phyloP scores from a whole-genome alignment of 768 basidiomycete genomes.

The Rhodotorula sphaerocarpa region DNA sequence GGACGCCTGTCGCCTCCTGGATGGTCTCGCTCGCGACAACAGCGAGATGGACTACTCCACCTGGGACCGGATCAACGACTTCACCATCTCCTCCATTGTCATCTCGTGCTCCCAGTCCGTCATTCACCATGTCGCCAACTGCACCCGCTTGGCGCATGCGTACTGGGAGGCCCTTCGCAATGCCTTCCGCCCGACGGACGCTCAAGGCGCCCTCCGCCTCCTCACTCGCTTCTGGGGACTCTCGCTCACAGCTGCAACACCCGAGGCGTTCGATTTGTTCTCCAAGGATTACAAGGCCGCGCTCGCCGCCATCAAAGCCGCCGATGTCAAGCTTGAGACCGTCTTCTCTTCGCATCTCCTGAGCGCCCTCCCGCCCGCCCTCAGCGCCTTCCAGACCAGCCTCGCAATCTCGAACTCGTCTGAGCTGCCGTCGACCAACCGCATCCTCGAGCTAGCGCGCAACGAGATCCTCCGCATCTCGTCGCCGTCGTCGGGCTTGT shows the following conservation, averaged over 20 bases:
- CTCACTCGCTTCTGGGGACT: neutral
- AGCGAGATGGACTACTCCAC: too few species aligned
- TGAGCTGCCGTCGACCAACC: too few species aligned
- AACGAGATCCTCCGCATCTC: too few species aligned
- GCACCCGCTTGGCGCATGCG: neutral
- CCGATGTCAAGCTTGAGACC: neutral
- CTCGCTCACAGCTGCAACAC: neutral
- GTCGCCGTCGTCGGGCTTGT: too few species aligned
- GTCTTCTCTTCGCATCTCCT: conserved; percentile 5
- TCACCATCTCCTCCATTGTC: neutral
- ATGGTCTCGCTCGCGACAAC: neutral
- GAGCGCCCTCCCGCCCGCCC: neutral
- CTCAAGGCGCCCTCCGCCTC: conserved; percentile 1
- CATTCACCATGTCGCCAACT: neutral
- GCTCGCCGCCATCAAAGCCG: neutral
- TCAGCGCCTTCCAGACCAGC: conserved; percentile 1
- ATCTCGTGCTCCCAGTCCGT: neutral
- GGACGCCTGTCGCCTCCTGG: neutral
- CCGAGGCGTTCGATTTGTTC: neutral
- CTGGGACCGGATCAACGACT: conserved; percentile 5
- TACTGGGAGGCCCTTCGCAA: neutral
- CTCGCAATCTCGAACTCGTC: too few species aligned
- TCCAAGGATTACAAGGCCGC: neutral
- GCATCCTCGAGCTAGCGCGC: too few species aligned
- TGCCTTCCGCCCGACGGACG: neutral